A percentile compares a stretch with the other conserved stretches of the same genome.
Conservation (phyloP, 1,284 basidiomycete genomes). For the Boletus calvinii region DNA sequence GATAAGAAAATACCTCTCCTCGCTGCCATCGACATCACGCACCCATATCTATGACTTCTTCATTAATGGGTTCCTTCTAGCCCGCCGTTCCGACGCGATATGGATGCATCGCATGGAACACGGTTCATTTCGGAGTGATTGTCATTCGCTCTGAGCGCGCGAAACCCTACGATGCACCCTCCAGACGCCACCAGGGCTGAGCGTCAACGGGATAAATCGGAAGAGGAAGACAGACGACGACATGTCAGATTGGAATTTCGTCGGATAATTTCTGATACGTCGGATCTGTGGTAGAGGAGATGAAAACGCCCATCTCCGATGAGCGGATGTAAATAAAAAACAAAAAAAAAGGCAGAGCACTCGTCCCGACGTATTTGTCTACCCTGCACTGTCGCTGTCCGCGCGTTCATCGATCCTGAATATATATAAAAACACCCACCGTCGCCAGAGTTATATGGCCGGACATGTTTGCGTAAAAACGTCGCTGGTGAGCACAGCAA, state of each 20-base stretch:
- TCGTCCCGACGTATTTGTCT: background rate
- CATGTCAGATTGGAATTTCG: conserved; percentile 1
- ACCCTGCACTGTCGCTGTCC: background rate
- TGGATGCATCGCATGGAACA: conserved; percentile 15
- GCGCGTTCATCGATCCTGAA: background rate
- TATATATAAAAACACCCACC: background rate
- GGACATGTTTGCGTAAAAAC: background rate
- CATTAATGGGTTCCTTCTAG: conserved; percentile 8
- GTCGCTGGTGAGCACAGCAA: background rate
- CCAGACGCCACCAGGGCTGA: conserved; percentile 9
- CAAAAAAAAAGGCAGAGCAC: background rate
- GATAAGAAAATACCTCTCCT: conserved; percentile 8
- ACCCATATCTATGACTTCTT: conserved; percentile 4
- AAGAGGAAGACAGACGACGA: conserved; percentile 1
- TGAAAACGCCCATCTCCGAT: conserved; percentile 14
- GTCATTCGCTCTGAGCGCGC: background rate
- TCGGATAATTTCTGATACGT: conserved; percentile 13
- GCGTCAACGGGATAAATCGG: conserved; percentile 5
- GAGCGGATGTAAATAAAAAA: background rate
- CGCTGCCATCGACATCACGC: conserved; percentile 2
- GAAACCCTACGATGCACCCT: conserved; percentile 3
- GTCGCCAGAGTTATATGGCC: background rate
- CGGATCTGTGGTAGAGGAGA: conserved; percentile 8
- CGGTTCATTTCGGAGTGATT: conserved; percentile 21
- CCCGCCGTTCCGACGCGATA: conserved; percentile 10